phyloP scores from a whole-genome alignment of 306 rosid species.

The Echinosophora koreensis region DNA sequence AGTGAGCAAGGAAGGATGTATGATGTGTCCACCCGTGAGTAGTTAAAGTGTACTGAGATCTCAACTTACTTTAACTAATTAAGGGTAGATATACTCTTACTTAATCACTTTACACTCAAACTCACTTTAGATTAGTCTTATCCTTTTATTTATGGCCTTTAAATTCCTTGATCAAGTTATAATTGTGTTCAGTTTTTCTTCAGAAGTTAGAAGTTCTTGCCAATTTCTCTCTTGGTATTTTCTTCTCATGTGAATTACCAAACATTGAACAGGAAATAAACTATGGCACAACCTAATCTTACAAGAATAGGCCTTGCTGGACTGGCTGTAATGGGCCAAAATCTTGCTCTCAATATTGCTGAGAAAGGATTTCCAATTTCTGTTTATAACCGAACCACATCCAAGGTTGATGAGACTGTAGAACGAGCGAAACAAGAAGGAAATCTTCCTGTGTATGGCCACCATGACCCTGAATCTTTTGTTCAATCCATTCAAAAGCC shows the following conservation, averaged over 20 bases:
- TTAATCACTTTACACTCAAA: no score
- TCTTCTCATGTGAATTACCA: conserved; percentile 18
- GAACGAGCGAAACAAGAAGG: conserved; percentile 80
- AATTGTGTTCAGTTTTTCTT: neutral
- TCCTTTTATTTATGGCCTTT: neutral
- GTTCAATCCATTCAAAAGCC: conserved; percentile 81
- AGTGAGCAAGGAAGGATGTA: no score
- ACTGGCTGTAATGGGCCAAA: conserved; percentile 90
- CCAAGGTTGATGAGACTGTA: conserved; percentile 85
- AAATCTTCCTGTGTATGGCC: conserved; percentile 75
- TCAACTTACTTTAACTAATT: no score
- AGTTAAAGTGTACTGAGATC: no score
- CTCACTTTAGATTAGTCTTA: no score
- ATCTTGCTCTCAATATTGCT: conserved; percentile 83
- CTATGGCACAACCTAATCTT: conserved; percentile 62
- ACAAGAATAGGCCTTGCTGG: conserved; percentile 86
- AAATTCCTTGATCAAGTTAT: neutral
- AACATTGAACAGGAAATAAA: conserved; percentile 52
- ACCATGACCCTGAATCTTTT: conserved; percentile 81
- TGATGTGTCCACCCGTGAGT: no score
- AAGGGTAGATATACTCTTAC: no score
- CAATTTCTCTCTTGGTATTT: neutral
- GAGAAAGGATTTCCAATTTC: conserved; percentile 88
- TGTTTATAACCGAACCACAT: conserved; percentile 78
- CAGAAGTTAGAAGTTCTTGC: neutral